Conservation (phyloP, 2,329 filamentous ascomycete genomes). For the Ophiostoma ips region DNA sequence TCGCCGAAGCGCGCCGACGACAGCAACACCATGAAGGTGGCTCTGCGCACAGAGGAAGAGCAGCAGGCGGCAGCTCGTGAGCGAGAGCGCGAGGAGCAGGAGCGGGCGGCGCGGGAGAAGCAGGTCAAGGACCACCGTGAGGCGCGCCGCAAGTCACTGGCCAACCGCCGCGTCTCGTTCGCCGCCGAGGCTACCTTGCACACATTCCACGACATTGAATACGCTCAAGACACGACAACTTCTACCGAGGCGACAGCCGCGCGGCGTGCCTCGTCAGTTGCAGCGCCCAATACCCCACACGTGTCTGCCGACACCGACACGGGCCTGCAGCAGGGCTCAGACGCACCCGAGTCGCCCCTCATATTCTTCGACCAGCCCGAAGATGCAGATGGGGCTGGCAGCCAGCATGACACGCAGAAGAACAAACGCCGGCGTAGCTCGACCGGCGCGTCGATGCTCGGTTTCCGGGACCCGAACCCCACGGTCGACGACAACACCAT, state of each 20-base stretch:
- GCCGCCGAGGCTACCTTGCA: slow-evolving; percentile 94
- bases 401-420: slow-evolving; percentile 53
- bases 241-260: slow-evolving; percentile 69
- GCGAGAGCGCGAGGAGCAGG: slow-evolving; percentile 55
- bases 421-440: slow-evolving; percentile 45
- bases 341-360: slow-evolving; percentile 44
- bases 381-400: slow-evolving; percentile 33
- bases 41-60: slow-evolving; percentile 54
- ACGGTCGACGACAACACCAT: slow-evolving; percentile 41
- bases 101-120: slow-evolving; percentile 43
- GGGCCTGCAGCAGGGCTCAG: slow-evolving; percentile 34
- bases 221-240: slow-evolving; percentile 73
- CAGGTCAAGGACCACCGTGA: slow-evolving; percentile 61
- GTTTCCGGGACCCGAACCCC: slow-evolving; percentile 29
- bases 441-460: slow-evolving; percentile 36
- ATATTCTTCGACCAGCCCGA: slow-evolving; percentile 46
- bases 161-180: slow-evolving; percentile 89
- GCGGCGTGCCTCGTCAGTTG: slow-evolving; percentile 52
- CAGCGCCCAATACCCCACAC: slow-evolving; percentile 27
- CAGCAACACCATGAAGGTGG: slow-evolving; percentile 39
- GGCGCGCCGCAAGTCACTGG: slow-evolving; percentile 80
- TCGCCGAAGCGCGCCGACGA: slow-evolving; percentile 17
- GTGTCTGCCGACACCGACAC: not conserved
- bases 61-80: slow-evolving; percentile 57
- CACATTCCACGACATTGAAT: slow-evolving; percentile 90